phyloP scores from a whole-genome alignment of 1,139 yeast genomes.

The Sugiyamaella grinbergsii region DNA sequence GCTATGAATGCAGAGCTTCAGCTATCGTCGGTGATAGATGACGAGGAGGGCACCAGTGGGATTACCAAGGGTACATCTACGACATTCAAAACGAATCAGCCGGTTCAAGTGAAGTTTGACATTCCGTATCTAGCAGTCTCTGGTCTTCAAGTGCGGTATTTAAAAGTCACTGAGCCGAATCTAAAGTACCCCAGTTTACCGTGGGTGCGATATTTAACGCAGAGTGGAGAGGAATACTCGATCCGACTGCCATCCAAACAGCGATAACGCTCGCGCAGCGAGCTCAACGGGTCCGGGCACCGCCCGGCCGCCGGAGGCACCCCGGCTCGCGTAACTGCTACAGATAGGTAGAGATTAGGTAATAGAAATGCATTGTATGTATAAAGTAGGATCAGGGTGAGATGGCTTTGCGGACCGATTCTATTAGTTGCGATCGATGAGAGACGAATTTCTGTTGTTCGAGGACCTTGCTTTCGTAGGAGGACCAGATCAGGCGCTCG shows the following conservation, averaged over 20 bases:
- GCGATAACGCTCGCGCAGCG: background rate
- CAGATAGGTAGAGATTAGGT: too few relatives aligned
- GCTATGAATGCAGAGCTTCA: constrained; percentile 86
- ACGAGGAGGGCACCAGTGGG: constrained; percentile 42
- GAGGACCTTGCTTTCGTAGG: constrained; percentile 41
- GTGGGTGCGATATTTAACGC: constrained; percentile 90
- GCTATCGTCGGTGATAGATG: constrained; percentile 64
- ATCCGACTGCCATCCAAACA: constrained; percentile 49
- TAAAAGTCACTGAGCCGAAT: constrained; percentile 83
- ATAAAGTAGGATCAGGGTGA: background rate
- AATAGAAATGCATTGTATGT: too few relatives aligned
- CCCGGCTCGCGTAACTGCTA: too few relatives aligned
- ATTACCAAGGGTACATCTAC: constrained; percentile 19
- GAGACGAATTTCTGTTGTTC: constrained; percentile 33
- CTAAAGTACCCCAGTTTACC: constrained; percentile 88
- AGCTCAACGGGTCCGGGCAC: constrained; percentile 2
- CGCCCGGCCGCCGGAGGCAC: constrained; percentile 4
- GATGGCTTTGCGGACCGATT: constrained; percentile 12
- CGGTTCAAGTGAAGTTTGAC: constrained; percentile 74
- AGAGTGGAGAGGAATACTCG: constrained; percentile 87
- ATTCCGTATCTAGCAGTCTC: constrained; percentile 94
- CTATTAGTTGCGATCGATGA: constrained; percentile 20
- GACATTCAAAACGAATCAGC: constrained; percentile 29
- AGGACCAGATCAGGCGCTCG: constrained; percentile 35
- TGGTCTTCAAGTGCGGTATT: constrained; percentile 90